phyloP scores from a whole-genome alignment of 2,329 filamentous ascomycete genomes.

The Epichloe coenophiala region DNA sequence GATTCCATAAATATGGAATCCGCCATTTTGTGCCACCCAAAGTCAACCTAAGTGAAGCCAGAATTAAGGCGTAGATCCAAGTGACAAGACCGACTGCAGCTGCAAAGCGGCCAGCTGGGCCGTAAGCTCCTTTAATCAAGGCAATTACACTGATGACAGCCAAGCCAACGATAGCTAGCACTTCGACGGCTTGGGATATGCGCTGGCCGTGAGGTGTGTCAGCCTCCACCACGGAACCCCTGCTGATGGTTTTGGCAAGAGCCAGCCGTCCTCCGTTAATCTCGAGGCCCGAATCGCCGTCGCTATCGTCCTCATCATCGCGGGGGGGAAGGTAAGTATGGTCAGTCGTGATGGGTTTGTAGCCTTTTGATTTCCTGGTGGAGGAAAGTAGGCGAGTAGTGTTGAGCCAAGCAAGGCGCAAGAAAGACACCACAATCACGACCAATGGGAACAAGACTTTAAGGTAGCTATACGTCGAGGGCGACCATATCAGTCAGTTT shows the following conservation, averaged over 20 bases:
- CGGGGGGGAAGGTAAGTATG: constrained; percentile 37
- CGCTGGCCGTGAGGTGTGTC: constrained; percentile 65
- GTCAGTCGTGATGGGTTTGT: constrained; percentile 37
- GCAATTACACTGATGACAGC: constrained; percentile 55
- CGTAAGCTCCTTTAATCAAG: constrained; percentile 47
- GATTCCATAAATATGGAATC: constrained; percentile 74
- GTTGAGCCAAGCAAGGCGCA: too few relatives aligned
- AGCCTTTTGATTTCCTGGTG: constrained; percentile 37
- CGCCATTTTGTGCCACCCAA: constrained; percentile 50
- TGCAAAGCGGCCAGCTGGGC: constrained; percentile 41
- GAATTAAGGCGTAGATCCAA: constrained; percentile 69
- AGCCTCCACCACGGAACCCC: constrained; percentile 53
- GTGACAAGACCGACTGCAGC: constrained; percentile 54
- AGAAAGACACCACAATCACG: too few relatives aligned
- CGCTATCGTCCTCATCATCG: constrained; percentile 40
- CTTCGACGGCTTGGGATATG: constrained; percentile 58
- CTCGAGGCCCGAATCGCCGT: constrained; percentile 42
- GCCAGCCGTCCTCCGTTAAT: constrained; percentile 44
- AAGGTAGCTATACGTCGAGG: too few relatives aligned
- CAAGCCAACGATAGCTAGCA: constrained; percentile 58
- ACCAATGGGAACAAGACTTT: too few relatives aligned
- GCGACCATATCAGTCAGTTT: too few relatives aligned
- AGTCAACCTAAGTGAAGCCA: constrained; percentile 60
- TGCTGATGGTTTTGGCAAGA: constrained; percentile 47
- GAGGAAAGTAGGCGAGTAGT: constrained; percentile 38